Percentiles rank a stretch among this genome's conserved stretches.
Conservation (phyloP, 2,329 filamentous ascomycete species). For the Diaporthe velutina region DNA sequence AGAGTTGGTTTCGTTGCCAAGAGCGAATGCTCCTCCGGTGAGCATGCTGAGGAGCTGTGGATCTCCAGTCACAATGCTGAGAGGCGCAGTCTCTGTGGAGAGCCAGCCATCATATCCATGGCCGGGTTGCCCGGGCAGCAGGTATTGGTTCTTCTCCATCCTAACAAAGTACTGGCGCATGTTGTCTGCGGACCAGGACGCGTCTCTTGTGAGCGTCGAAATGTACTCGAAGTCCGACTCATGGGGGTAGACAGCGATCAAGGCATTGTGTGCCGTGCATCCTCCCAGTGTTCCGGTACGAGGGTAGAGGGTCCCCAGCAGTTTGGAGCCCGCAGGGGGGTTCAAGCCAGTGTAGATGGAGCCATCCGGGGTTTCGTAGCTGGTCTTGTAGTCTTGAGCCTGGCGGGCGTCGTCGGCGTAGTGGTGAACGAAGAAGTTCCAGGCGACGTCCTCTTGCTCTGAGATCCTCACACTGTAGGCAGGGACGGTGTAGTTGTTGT, state of each 20-base stretch:
- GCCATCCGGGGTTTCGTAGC: conserved; percentile 31
- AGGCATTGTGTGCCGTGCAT: conserved; percentile 59
- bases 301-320: conserved; percentile 46
- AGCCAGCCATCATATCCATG: conserved; percentile 67
- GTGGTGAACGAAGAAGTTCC: conserved; percentile 33
- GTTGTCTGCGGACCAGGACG: conserved; percentile 49
- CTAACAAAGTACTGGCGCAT: conserved; percentile 63
- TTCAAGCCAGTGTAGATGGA: conserved; percentile 35
- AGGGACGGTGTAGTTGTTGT: conserved; percentile 44
- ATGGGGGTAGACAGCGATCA: conserved; percentile 21
- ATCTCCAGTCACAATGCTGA: conserved; percentile 60
- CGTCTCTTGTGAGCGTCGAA: conserved; percentile 7
- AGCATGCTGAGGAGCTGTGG: conserved; percentile 50
- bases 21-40: conserved; percentile 25
- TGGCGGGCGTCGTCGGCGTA: conserved; percentile 41
- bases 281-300: conserved; percentile 44
- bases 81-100: conserved; percentile 56
- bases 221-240: conserved; percentile 21
- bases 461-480: conserved; percentile 11
- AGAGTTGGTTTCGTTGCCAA: conserved; percentile 27
- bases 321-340: conserved; percentile 45
- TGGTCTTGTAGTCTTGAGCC: conserved; percentile 25
- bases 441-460: conserved; percentile 10
- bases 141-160: conserved; percentile 57
- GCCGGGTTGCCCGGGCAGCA: conserved; percentile 49